Base-by-base conservation (phyloP, 371 early-diverging fungal genomes). In the Massospora cicadina region DNA sequence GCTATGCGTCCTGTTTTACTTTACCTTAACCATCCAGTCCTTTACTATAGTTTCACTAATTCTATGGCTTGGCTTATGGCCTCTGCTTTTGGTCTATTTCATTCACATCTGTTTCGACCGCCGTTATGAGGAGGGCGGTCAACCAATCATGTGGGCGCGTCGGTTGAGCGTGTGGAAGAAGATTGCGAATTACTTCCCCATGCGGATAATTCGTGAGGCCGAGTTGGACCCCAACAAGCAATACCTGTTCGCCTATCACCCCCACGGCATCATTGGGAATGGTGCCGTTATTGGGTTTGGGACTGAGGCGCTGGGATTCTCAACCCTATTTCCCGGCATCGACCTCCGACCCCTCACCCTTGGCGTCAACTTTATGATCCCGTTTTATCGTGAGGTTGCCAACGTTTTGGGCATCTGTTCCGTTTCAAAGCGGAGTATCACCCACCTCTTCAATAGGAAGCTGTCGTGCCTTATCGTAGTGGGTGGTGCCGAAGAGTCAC, bases 271-370 rank as follows among this genome's bases (percentile, higher is more conserved):
- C 62, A 83, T 93, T 65, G 80, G 83, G 5, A 77, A 89, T 68
- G 91, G 91, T 1, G 89, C 90, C 0, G 84, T 84, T 66, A 77
- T 83, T 43, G 85, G 86, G 58, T 90, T 92, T 79, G 89, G 77
- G 3, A 90, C 86, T 17, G 83, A 86, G 68, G 81, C 81, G 0
- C 81, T 80, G 31, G 74, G 80, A 0, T 77, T 89, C 57, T 82
- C 84, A 5, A 72, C 81, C 54, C 65, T 75, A 17, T 81, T 86
- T 55, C 84, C 86, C 0, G 91, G 88, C 1, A 76, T 89, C 58
- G 70, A 71, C 2, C 74, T 84, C 58, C 77, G 77, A 0, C 68
- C 85, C 21, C 68, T 86, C 65, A 84, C 85, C 23, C 69, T 90
- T 27, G 69, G 73, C 7, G 68, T 70, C 58, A 86, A 80, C 71